These are phyloP conservation scores for Moricandia moricandioides DNA, from an alignment of 345 rosid species.

Conservation along the genomic window DNA sequence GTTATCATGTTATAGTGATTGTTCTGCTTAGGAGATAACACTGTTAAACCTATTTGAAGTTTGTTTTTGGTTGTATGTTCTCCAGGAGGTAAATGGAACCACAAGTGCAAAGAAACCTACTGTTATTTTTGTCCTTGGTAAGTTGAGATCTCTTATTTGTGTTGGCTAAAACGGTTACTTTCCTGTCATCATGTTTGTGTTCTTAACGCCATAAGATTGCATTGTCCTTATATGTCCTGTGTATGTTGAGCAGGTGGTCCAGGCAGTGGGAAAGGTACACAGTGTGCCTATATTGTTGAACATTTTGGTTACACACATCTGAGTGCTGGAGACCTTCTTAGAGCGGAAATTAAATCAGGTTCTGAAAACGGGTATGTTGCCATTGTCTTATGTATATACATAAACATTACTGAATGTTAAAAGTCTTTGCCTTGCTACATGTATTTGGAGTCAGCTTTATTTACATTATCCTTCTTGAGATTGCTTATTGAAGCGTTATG, in stretches of 20 bases:
- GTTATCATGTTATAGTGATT: not conserved
- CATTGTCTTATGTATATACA: not conserved
- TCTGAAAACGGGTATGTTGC: conserved; percentile 75
- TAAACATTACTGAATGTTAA: no score
- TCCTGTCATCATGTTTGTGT: not conserved
- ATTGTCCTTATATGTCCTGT: not conserved
- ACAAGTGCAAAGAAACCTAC: conserved; percentile 60
- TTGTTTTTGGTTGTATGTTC: not conserved
- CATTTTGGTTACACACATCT: conserved; percentile 76
- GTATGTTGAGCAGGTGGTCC: conserved; percentile 75
- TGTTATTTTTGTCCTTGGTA: conserved; percentile 90
- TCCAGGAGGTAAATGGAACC: conserved; percentile 56
- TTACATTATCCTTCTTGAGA: not conserved
- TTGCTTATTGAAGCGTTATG: not conserved
- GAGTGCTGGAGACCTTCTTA: conserved; percentile 87
- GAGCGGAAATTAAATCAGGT: conserved; percentile 73
- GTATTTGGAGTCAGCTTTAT: not conserved
- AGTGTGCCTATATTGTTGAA: conserved; percentile 65
- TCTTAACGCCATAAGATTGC: no score
- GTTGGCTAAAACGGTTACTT: not conserved
- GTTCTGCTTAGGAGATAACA: not conserved
- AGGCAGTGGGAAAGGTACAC: conserved; percentile 91
- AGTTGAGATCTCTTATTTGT: conserved; percentile 13
- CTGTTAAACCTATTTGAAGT: not conserved
- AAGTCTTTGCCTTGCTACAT: not conserved